Percentiles rank a stretch among this genome's conserved stretches.
Conservation (phyloP, 495 filamentous ascomycete species). For the Apiosordaria backusii region DNA sequence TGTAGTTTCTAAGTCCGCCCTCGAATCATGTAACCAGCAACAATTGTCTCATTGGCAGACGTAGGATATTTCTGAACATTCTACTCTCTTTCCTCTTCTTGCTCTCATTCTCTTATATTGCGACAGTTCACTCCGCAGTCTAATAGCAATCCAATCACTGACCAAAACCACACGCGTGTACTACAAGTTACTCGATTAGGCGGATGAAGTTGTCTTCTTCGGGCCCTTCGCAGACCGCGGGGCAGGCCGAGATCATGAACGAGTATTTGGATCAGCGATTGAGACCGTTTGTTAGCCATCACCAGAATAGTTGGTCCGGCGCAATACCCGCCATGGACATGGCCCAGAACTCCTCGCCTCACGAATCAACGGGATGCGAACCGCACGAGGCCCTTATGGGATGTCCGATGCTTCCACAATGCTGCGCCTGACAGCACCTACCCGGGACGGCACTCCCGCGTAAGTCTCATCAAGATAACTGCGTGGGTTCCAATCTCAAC, state of each 20-base stretch:
- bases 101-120: too few species aligned
- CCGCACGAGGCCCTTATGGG: background rate
- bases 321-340: background rate
- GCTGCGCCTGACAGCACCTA: background rate
- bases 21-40: too few species aligned
- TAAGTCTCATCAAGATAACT: background rate
- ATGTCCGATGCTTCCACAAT: background rate
- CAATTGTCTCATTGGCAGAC: too few species aligned
- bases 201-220: background rate
- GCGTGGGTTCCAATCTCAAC: background rate
- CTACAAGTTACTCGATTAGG: too few species aligned
- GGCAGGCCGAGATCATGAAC: background rate
- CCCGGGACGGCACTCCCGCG: background rate
- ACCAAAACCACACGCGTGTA: too few species aligned
- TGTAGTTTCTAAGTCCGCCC: too few species aligned
- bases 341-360: background rate
- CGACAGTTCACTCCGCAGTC: too few species aligned
- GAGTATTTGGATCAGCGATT: background rate
- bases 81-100: too few species aligned
- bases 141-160: too few species aligned
- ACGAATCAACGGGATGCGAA: background rate
- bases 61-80: too few species aligned
- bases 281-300: background rate
- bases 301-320: background rate
- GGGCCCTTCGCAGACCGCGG: background rate